phyloP scores from a whole-genome alignment of 2,329 filamentous ascomycete species.

The Aaosphaeria arxii region DNA sequence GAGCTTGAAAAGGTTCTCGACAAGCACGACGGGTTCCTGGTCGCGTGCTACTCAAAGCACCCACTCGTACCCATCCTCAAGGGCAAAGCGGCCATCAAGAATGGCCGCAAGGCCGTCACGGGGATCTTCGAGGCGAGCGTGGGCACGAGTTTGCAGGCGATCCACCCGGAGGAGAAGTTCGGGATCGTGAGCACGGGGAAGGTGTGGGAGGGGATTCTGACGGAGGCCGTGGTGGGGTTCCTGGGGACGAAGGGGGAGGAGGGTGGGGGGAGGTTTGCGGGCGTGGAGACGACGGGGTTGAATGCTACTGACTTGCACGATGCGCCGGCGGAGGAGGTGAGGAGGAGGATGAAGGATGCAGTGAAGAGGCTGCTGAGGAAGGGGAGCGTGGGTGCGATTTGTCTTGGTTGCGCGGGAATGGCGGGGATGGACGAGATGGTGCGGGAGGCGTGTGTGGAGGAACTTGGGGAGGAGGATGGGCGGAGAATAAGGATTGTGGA shows the following conservation, averaged over 20 bases:
- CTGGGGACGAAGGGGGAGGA: conserved; percentile 50
- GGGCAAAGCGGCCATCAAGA: conserved; percentile 36
- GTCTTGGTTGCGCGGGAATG: conserved; percentile 91
- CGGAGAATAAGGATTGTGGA: conserved; percentile 69
- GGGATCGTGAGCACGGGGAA: conserved; percentile 87
- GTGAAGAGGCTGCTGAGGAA: conserved; percentile 62
- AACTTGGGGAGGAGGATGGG: conserved; percentile 59
- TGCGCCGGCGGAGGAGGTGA: conserved; percentile 62
- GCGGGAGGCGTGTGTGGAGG: conserved; percentile 62
- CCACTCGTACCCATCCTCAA: conserved; percentile 66
- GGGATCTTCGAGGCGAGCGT: conserved; percentile 90
- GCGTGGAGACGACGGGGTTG: conserved; percentile 78
- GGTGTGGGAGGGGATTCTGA: conserved; percentile 75
- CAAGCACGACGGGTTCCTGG: conserved; percentile 70
- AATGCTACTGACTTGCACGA: conserved; percentile 77
- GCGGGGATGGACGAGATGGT: conserved; percentile 78
- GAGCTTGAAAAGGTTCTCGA: conserved; percentile 48
- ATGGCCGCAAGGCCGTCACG: conserved; percentile 55
- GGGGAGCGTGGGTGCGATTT: conserved; percentile 63
- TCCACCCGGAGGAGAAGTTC: conserved; percentile 57
- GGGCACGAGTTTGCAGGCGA: conserved; percentile 57
- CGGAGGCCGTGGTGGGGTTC: conserved; percentile 61
- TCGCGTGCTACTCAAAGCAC: conserved; percentile 88
- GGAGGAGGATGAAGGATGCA: conserved; percentile 64
- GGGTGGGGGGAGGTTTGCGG: conserved; percentile 60